Evolutionary conservation across 2,329 filamentous ascomycete species (phyloP).

Genomic region (Tricladium varicosporioides): DNA sequence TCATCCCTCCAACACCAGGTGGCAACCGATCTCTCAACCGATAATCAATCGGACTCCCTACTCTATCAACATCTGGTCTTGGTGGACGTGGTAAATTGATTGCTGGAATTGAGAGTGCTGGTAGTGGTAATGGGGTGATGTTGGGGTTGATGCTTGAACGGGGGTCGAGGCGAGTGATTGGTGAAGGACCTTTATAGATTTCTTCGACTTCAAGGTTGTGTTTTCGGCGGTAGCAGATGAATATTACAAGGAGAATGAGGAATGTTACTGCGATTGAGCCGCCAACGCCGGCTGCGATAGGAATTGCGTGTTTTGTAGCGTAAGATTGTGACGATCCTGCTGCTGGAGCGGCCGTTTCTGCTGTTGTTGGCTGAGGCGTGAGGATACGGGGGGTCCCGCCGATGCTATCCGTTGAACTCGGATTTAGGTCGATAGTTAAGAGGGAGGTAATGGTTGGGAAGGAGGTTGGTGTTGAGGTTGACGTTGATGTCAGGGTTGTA

Average conservation of each 20-base stretch:
- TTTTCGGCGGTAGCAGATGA: background rate
- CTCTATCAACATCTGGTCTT: too few species aligned
- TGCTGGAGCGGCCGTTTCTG: background rate
- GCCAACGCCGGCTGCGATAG: slow-evolving; percentile 2
- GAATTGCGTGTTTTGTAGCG: background rate
- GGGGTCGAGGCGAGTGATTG: background rate
- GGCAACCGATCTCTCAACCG: too few species aligned
- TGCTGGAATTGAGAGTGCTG: background rate
- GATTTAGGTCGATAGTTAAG: background rate
- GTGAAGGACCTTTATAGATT: slow-evolving; percentile 2
- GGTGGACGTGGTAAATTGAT: background rate
- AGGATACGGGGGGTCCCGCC: background rate
- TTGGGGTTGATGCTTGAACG: background rate
- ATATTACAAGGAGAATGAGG: background rate
- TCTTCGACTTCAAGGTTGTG: background rate
- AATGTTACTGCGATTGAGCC: background rate
- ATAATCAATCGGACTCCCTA: too few species aligned
- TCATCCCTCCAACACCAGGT: too few species aligned
- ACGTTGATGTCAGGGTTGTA: too few species aligned
- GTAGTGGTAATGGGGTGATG: background rate
- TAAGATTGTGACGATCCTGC: background rate
- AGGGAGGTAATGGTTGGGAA: background rate
- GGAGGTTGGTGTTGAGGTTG: background rate
- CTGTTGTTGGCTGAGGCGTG: background rate
- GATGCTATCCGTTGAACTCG: too few species aligned